Evolutionary conservation across 139 green algal genomes (phyloP), one percentile per base, ranked within the genome.

Genomic region (Trebouxia sp.): DNA sequence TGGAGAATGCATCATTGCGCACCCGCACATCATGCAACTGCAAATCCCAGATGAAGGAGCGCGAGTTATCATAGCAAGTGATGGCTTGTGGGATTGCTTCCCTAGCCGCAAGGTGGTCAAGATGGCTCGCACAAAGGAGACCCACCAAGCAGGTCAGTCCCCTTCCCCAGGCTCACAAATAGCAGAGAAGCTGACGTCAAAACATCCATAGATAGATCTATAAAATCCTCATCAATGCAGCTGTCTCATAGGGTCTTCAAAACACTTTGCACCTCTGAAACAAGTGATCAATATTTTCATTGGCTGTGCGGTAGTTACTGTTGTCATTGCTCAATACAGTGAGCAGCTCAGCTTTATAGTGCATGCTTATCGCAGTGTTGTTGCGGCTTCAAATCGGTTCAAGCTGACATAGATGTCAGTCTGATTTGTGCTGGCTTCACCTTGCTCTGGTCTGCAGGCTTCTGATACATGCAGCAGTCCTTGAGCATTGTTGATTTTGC

Each of bases 11-110:
- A 89, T 98, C 17, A 81, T 97, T 35, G 88, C 93, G 0, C 67
- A 95, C 50, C 94, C 95, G 0, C 91, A 98, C 81, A 92, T 98
- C 47, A 85, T 77, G 14, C 95, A 98, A 89, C 88, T 94, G 48
- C 15, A 79, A n/a, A 53, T 82, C 24, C 58, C 77, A 6, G 10
- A 35, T 22, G 53, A 53, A 12, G 76, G 76, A 6, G 50, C 35
- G 3, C 76, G 76, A 24, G 37, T 81, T 14, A 41, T 72, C 11
- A 41, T 81, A 22, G 76, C 50, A 26, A 81, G 51, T 24, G 76
- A 81, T 53, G 76, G 69, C 30, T 37, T 81, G 26, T 81, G 51
- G 76, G 76, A 56, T 22, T 48, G 37, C 7, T 53, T 81, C 10
- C 17, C 32, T 6, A 53, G 35, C 22, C 55, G 51, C 51, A 74